Evolutionary conservation across 495 filamentous ascomycete genomes (phyloP).

Genomic region (Penicillium paradoxum): DNA sequence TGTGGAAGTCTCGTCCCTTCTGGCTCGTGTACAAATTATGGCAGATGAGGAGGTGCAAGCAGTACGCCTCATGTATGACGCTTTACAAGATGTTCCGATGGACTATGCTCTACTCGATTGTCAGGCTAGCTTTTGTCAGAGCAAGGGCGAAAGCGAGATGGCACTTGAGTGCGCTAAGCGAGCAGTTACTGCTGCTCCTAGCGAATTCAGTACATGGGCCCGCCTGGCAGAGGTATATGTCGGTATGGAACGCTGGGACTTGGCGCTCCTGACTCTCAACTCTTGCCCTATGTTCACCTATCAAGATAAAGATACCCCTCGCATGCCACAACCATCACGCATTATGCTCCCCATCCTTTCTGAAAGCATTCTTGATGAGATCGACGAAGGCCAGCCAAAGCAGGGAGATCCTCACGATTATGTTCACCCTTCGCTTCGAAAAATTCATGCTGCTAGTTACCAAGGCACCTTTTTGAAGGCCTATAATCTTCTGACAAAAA

Average conservation of each 20-base stretch:
- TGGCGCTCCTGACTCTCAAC: slow-evolving; percentile 91
- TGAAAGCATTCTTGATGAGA: slow-evolving; percentile 92
- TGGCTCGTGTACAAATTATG: slow-evolving; percentile 83
- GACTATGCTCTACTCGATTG: slow-evolving; percentile 92
- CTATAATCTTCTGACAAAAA: slow-evolving; percentile 88
- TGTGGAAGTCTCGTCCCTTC: slow-evolving; percentile 86
- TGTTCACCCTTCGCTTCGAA: slow-evolving; percentile 81
- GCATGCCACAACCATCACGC: slow-evolving; percentile 85
- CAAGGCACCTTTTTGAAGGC: slow-evolving; percentile 94
- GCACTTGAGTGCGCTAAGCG: slow-evolving; percentile 91
- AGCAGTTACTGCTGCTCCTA: slow-evolving; percentile 88
- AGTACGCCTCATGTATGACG: slow-evolving; percentile 79
- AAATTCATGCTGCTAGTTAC: slow-evolving; percentile 80
- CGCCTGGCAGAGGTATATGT: slow-evolving; percentile 90
- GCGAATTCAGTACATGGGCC: slow-evolving; percentile 97
- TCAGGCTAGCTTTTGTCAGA: slow-evolving; percentile 87
- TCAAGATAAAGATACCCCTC: slow-evolving; percentile 91
- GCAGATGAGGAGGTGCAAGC: slow-evolving; percentile 96
- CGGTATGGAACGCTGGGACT: slow-evolving; percentile 85
- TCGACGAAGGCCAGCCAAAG: slow-evolving; percentile 81
- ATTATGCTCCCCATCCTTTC: slow-evolving; percentile 80
- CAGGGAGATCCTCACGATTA: slow-evolving; percentile 67
- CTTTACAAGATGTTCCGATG: slow-evolving; percentile 87
- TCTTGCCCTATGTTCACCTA: slow-evolving; percentile 99
- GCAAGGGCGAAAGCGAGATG: slow-evolving; percentile 79